phyloP scores from a whole-genome alignment of 163 green algal species.

The Chlamydomonas reinhardtii region DNA sequence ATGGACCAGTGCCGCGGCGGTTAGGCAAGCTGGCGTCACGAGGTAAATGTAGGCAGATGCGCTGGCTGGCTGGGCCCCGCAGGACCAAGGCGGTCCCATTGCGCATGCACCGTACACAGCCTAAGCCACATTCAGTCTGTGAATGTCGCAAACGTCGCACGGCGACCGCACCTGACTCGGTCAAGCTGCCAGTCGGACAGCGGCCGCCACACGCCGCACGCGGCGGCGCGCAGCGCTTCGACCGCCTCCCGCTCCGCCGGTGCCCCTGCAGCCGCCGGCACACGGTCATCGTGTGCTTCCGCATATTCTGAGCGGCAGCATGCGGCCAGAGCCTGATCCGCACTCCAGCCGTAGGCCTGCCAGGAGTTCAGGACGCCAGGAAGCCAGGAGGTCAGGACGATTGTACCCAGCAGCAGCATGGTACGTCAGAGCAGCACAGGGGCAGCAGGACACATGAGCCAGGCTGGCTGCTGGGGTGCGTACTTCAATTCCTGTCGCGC shows the following conservation, averaged over 20 bases:
- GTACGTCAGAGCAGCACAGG: no score
- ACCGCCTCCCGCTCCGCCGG: conserved; percentile 42
- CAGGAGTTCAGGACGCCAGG: no score
- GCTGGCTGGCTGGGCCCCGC: no score
- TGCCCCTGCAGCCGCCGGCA: conserved; percentile 1
- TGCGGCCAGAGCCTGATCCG: conserved; percentile 24
- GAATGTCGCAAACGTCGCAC: no score
- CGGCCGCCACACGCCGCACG: conserved; percentile 67
- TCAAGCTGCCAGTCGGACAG: conserved; percentile 57
- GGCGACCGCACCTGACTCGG: not conserved
- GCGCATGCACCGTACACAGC: no score
- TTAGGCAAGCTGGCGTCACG: not conserved
- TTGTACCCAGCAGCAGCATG: no score
- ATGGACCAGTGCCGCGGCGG: not conserved
- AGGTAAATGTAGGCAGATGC: not conserved
- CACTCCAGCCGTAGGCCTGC: conserved; percentile 49
- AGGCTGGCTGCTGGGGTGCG: no score
- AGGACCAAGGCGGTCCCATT: not conserved
- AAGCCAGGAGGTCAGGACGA: no score
- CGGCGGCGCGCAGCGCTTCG: not conserved
- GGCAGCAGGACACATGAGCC: no score
- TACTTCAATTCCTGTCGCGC: no score
- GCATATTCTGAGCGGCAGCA: conserved; percentile 32
- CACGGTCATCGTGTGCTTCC: no score
- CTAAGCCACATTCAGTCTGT: no score